A percentile compares a stretch with the other conserved stretches of the same genome.
These are phyloP conservation scores for Globisporangium perplexum DNA, from an alignment of 352 stramenopile genomes.

Conservation along the genomic window DNA sequence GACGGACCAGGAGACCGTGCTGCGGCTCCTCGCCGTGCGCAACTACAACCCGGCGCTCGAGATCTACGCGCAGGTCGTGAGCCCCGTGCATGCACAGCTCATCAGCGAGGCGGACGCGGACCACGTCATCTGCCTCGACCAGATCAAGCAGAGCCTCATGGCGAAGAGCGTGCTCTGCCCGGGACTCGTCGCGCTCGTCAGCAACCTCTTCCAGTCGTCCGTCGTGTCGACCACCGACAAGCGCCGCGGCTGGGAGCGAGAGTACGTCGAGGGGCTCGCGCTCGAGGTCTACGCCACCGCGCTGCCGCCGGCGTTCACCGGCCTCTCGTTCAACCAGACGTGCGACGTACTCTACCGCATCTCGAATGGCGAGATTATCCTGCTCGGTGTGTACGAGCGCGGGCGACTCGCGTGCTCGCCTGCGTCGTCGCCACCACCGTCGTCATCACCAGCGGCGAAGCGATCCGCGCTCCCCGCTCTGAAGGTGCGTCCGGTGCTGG, in stretches of 20 bases:
- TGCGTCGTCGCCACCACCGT: not conserved
- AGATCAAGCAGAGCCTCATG: conserved; percentile 60
- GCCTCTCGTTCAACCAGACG: conserved; percentile 48
- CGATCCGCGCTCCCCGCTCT: conserved; percentile 9
- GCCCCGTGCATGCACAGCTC: conserved; percentile 45
- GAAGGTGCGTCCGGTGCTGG: conserved; percentile 6
- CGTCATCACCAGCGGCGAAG: not conserved
- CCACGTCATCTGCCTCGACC: conserved; percentile 50
- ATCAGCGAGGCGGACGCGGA: conserved; percentile 51
- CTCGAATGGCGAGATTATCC: conserved; percentile 50
- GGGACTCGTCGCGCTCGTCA: conserved; percentile 50
- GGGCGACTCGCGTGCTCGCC: not conserved
- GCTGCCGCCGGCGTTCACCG: conserved; percentile 32
- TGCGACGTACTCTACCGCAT: conserved; percentile 50
- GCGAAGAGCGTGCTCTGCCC: conserved; percentile 61
- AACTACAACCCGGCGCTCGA: conserved; percentile 55
- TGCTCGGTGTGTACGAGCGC: conserved; percentile 41
- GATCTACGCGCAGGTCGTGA: conserved; percentile 58
- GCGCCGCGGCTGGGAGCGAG: conserved; percentile 32
- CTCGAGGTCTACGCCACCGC: conserved; percentile 57
- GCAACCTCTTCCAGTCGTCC: conserved; percentile 55
- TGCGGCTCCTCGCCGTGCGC: conserved; percentile 52
- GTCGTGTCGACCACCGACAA: conserved; percentile 18
- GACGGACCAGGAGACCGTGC: conserved; percentile 47
- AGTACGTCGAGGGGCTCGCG: conserved; percentile 47